These are phyloP conservation scores for Phialemoniopsis sp. DNA, from an alignment of 2,329 filamentous ascomycete species.

Conservation along the genomic window DNA sequence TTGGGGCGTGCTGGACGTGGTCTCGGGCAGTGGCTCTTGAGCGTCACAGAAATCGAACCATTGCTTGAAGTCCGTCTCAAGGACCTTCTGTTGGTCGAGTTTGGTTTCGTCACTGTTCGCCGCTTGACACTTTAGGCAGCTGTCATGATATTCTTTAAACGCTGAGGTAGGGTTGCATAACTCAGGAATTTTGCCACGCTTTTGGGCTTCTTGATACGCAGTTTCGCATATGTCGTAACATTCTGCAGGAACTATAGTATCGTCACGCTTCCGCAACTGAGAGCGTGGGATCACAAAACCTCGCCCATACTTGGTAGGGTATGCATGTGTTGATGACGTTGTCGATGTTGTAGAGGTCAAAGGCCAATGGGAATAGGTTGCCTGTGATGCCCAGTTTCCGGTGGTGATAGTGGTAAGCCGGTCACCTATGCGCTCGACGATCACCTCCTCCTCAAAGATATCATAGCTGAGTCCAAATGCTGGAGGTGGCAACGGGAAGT, in stretches of 20 bases:
- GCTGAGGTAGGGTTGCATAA: slow-evolving; percentile 40
- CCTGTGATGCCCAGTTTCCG: slow-evolving; percentile 51
- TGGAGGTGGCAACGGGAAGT: slow-evolving; percentile 61
- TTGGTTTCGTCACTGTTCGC: slow-evolving; percentile 17
- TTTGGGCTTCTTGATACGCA: slow-evolving; percentile 38
- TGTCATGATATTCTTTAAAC: slow-evolving; percentile 29
- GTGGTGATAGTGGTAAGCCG: slow-evolving; percentile 42
- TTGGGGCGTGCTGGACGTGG: too few species aligned
- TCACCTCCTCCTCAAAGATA: slow-evolving; percentile 48
- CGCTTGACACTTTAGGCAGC: slow-evolving; percentile 39
- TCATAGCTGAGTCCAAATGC: slow-evolving; percentile 60
- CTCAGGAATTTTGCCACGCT: slow-evolving; percentile 36
- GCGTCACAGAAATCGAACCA: slow-evolving; percentile 40
- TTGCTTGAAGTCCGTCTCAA: slow-evolving; percentile 33
- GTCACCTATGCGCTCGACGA: slow-evolving; percentile 28
- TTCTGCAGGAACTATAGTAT: slow-evolving; percentile 30
- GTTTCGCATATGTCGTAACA: slow-evolving; percentile 54
- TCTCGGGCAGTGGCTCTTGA: slow-evolving; percentile 4
- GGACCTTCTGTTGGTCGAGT: slow-evolving; percentile 20
- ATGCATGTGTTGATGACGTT: slow-evolving; percentile 3
- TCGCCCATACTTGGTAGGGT: too few species aligned
- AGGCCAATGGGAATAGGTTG: slow-evolving; percentile 37
- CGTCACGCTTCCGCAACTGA: slow-evolving; percentile 32
- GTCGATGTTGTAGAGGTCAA: slow-evolving; percentile 13
- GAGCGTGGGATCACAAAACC: slow-evolving; percentile 6